A percentile compares a stretch with the other conserved stretches of the same genome.
These are phyloP conservation scores for Prosopis cineraria DNA, from an alignment of 306 rosid species.

Conservation along the genomic window DNA sequence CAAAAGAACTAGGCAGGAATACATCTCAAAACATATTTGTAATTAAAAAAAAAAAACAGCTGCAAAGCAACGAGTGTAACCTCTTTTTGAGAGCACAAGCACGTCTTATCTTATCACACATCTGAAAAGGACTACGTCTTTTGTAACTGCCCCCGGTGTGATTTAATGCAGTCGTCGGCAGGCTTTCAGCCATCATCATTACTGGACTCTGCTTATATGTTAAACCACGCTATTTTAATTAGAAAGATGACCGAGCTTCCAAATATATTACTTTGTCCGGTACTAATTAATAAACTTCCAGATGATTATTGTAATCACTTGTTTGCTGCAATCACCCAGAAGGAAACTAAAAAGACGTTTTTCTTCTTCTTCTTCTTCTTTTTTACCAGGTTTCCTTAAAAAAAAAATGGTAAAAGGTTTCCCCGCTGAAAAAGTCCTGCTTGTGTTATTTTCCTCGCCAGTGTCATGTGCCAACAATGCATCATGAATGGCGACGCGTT, in stretches of 20 bases:
- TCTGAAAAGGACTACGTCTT: slow-evolving; percentile 31
- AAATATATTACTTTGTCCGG: background rate
- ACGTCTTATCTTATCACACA: slow-evolving; percentile 30
- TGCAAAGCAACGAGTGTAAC: background rate
- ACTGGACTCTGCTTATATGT: background rate
- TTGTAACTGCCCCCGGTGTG: background rate
- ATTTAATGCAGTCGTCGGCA: background rate
- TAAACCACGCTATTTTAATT: background rate
- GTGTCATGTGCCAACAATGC: too few relatives aligned
- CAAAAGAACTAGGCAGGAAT: too few relatives aligned
- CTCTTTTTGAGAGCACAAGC: slow-evolving; percentile 28
- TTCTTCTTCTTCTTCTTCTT: too few relatives aligned
- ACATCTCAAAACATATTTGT: slow-evolving; percentile 28
- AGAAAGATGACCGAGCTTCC: background rate
- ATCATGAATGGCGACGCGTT: too few relatives aligned
- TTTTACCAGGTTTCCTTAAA: too few relatives aligned
- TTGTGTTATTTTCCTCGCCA: background rate
- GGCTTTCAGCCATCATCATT: background rate
- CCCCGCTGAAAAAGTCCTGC: too few relatives aligned
- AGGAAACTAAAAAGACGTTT: too few relatives aligned
- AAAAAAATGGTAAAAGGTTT: too few relatives aligned
- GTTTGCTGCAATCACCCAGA: too few relatives aligned
- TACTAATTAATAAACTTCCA: too few relatives aligned
- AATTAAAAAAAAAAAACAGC: slow-evolving; percentile 21
- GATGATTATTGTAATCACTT: too few relatives aligned